phyloP scores from a whole-genome alignment of 2,329 filamentous ascomycete genomes.

The Ceratocystis colombiana region DNA sequence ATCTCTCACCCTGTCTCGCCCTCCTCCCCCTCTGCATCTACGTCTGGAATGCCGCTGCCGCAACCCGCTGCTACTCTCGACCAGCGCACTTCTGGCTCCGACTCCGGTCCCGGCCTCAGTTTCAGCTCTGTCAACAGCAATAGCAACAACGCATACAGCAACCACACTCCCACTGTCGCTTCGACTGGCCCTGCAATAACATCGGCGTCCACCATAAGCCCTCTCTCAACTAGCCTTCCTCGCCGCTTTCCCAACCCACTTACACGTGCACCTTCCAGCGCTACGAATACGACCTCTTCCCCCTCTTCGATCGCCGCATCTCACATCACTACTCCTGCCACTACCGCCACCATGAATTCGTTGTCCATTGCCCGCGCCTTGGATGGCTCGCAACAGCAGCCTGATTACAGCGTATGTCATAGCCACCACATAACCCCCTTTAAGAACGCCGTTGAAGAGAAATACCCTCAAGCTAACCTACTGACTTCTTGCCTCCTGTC shows the following conservation, averaged over 20 bases:
- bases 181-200: background rate
- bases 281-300: background rate
- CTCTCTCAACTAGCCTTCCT: conserved; percentile 13
- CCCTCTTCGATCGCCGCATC: background rate
- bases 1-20: background rate
- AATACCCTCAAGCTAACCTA: background rate
- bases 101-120: background rate
- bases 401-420: conserved; percentile 18
- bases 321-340: background rate
- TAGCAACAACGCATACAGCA: background rate
- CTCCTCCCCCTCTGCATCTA: background rate
- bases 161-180: conserved; percentile 7
- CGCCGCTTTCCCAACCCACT: conserved; percentile 21
- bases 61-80: background rate
- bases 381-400: conserved; percentile 13
- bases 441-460: background rate
- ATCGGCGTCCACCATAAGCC: background rate
- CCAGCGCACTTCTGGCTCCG: conserved; percentile 10
- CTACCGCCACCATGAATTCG: conserved; percentile 13
- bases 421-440: background rate
- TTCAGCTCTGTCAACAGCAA: background rate
- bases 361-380: conserved; percentile 16
- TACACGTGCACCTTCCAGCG: background rate
- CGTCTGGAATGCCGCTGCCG: conserved; percentile 1
- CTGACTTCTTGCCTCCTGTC: background rate